phyloP scores from a whole-genome alignment of 306 rosid genomes.

The Begonia fuchsioides region DNA sequence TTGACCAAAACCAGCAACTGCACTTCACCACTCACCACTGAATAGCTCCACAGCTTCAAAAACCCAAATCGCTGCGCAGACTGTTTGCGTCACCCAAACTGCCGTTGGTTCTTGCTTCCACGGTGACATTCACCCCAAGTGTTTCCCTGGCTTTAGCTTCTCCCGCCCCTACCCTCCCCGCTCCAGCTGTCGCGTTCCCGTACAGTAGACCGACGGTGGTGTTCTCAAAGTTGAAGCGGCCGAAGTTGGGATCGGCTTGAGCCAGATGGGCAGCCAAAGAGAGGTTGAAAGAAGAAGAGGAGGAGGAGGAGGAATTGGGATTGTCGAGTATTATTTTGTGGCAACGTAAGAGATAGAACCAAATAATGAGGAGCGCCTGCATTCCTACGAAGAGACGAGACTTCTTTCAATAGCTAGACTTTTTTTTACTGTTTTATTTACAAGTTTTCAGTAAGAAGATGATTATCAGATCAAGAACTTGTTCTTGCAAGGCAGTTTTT shows the following conservation, averaged over 20 bases:
- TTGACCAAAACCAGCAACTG: conserved; percentile 23
- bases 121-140: conserved; percentile 6
- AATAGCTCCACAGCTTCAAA: conserved; percentile 27
- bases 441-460: too few species aligned
- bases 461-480: too few species aligned
- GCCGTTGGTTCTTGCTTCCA: conserved; percentile 16
- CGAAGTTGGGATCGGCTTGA: conserved; percentile 38
- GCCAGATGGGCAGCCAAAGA: conserved; percentile 17
- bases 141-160: conserved; percentile 16
- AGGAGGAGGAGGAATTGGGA: conserved; percentile 10
- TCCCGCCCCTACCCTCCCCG: conserved; percentile 4
- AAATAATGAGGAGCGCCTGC: too few species aligned
- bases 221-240: conserved; percentile 21
- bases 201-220: conserved; percentile 16
- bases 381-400: too few species aligned
- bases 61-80: conserved; percentile 17
- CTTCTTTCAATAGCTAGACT: too few species aligned
- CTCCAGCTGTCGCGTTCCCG: conserved; percentile 16
- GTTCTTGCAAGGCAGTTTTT: too few species aligned
- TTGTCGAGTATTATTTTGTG: too few species aligned
- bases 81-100: conserved; percentile 2
- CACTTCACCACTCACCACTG: conserved; percentile 28
- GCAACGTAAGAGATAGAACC: too few species aligned
- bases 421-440: too few species aligned
- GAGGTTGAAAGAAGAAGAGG: conserved; percentile 21